Evolutionary conservation across 1,284 basidiomycete species (phyloP), one percentile per base, ranked within the genome.

Genomic region (Volvariella surrecta): DNA sequence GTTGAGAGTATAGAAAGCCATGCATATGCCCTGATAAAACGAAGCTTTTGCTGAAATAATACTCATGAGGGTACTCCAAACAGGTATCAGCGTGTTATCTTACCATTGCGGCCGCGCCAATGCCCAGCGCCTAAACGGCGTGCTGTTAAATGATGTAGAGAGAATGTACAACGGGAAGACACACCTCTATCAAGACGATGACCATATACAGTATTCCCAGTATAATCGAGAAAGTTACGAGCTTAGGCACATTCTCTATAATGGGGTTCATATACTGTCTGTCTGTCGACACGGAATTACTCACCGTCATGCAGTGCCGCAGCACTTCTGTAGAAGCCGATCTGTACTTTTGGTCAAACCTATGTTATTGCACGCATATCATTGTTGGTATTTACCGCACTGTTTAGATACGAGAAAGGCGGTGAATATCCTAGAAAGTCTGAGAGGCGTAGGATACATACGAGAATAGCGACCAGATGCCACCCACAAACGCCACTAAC

Each of bases 401-500:
- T 82, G 46, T 1, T 52, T 38, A 44, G 39, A 34, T 8, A 39
- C 16, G n/a, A n/a, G n/a, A n/a, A n/a, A n/a, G n/a, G n/a, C n/a
- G 20, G 42, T 47, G 37, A 52, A 46, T 37, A 19, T 43, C 38
- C 20, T 18, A 42, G 13, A 45, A 40, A 39, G 7, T 17, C 16
- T 40, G 46, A 44, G 47, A 28, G 17, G n/a, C 16, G 15, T 28
- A 4, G 24, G 16, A 31, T 11, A 66, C 79, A 54, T 52, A 85
- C 83, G 73, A 72, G 50, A 77, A 64, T 13, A 86, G 59, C 32
- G 73, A 56, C 76, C 80, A 86, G 20, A 83, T 49, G 13, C 68
- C 73, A 22, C 62, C 65, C 15, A 81, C 37, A 40, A 72, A 53
- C 9, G 67, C 62, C 43, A 68, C 79, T 79, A 47, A 13, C 24